These are phyloP conservation scores for Triangularia setosa DNA, from an alignment of 2,329 filamentous ascomycete genomes.

Conservation along the genomic window DNA sequence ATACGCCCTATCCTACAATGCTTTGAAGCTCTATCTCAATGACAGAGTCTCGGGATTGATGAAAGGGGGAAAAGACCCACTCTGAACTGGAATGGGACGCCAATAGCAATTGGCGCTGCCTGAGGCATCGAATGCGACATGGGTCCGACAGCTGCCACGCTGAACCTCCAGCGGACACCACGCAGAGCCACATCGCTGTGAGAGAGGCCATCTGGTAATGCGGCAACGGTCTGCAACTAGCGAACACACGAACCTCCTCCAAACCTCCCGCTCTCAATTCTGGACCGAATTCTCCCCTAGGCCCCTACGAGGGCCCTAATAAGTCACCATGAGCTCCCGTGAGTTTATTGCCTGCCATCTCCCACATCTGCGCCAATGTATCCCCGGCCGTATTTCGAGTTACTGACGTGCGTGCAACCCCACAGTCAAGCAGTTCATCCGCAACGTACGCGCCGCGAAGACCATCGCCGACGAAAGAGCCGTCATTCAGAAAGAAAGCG, in stretches of 20 bases:
- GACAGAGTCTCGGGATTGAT: neutral
- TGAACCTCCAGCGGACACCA: neutral
- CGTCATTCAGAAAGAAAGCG: conserved; percentile 98
- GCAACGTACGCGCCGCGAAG: conserved; percentile 96
- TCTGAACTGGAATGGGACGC: neutral
- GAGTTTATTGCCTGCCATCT: conserved; percentile 12
- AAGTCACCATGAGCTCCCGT: conserved; percentile 28
- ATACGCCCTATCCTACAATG: neutral
- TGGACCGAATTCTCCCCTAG: conserved; percentile 19
- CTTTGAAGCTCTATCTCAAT: neutral
- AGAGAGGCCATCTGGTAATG: conserved; percentile 12
- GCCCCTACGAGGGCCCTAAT: conserved; percentile 25
- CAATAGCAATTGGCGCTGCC: neutral
- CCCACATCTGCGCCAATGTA: neutral
- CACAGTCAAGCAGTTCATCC: conserved; percentile 98
- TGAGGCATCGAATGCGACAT: neutral
- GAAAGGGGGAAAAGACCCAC: neutral
- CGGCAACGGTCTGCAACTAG: conserved; percentile 12
- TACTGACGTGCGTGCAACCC: conserved; percentile 19
- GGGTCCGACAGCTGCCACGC: neutral
- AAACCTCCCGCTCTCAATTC: conserved; percentile 6
- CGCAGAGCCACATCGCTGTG: conserved; percentile 17
- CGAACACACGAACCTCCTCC: conserved; percentile 3
- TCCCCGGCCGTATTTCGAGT: neutral
- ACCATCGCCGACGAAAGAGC: conserved; percentile 98